Percentiles rank a stretch among this genome's conserved stretches.
These are phyloP conservation scores for Saksenaea oblongispora DNA, from an alignment of 371 early-diverging fungal species.

Conservation along the genomic window DNA sequence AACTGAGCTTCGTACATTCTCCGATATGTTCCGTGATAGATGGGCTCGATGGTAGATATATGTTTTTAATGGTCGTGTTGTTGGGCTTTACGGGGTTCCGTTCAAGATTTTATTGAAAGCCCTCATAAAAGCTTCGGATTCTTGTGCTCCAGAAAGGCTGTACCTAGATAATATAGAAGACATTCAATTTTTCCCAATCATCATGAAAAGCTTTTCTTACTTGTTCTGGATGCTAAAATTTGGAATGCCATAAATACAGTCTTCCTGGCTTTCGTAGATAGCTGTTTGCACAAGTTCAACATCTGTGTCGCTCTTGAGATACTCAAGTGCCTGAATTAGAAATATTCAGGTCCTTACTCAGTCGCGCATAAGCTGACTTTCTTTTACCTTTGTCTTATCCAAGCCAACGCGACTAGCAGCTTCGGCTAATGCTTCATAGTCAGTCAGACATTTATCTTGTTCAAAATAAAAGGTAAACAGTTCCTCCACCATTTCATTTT, in stretches of 20 bases:
- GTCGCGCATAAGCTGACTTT: no score
- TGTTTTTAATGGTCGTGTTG: not conserved
- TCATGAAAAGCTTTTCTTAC: conserved; percentile 30
- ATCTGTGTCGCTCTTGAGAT: conserved; percentile 54
- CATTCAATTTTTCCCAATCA: no score
- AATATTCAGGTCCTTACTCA: no score
- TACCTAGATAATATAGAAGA: conserved; percentile 25
- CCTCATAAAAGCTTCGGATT: conserved; percentile 52
- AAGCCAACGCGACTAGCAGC: conserved; percentile 67
- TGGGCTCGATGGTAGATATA: conserved; percentile 38
- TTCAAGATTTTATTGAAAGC: conserved; percentile 47
- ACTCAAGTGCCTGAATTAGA: conserved; percentile 28
- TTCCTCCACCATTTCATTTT: conserved; percentile 59
- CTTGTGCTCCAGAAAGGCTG: conserved; percentile 71
- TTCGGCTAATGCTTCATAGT: conserved; percentile 51
- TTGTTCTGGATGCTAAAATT: conserved; percentile 61
- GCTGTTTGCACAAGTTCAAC: conserved; percentile 41
- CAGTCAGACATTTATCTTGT: conserved; percentile 59
- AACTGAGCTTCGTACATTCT: conserved; percentile 27
- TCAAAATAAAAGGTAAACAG: conserved; percentile 72
- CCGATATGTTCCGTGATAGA: conserved; percentile 33
- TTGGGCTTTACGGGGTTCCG: no score
- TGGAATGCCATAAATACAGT: conserved; percentile 70
- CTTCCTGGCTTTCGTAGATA: conserved; percentile 31
- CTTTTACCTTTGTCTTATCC: conserved; percentile 39